Base-by-base conservation (phyloP, 1,139 yeast genomes). In the Lodderomyces theae region DNA sequence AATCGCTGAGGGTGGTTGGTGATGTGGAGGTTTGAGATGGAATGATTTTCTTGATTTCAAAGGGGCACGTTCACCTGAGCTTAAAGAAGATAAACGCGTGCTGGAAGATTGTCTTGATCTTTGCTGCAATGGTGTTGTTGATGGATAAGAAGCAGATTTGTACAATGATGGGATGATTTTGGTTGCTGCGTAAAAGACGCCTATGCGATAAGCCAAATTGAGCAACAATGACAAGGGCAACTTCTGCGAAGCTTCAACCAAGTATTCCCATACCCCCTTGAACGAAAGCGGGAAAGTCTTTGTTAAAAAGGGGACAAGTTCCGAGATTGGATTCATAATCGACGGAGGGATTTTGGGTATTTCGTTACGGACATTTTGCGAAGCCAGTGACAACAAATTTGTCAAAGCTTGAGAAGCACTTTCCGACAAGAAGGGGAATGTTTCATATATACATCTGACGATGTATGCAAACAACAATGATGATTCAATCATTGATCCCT, bases 181-280 rank as follows among this genome's bases (percentile, higher is more conserved):
- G 12, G 97, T 86, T 4, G 97, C 97, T 2, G 96, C 89, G 56
- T 87, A 88, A 54, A 90, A 88, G 3, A 90, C 96, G 2, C 87
- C 75, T 19, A 92, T 79, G 53, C 98, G 75, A 57, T 86, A 90
- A 2, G 89, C 88, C 51, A 92, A 69, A 51, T 89, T 88, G 26
- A 89, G 72, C 31, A 88, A 66, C 18, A 92, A 82, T 2, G 96
- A 87, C 6, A 95, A 80, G 0, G 96, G 86, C 37, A 92, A 73
- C 28, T 90, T 86, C 42, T 80, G 80, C 22, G 80, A 68, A 1
- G 96, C 86, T 41, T 81, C 79, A 17, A 75, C 61, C 40, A 86
- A 65, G 54, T 86, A 86, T 46, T 81, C 84, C 69, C 84, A 77
- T 41, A 86, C 77, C 16, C 95, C 78, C 53, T 74, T 77, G 60